Evolutionary conservation across 1,139 yeast genomes (phyloP), one percentile per base, ranked within the genome.

Genomic region (Candida albicans): DNA sequence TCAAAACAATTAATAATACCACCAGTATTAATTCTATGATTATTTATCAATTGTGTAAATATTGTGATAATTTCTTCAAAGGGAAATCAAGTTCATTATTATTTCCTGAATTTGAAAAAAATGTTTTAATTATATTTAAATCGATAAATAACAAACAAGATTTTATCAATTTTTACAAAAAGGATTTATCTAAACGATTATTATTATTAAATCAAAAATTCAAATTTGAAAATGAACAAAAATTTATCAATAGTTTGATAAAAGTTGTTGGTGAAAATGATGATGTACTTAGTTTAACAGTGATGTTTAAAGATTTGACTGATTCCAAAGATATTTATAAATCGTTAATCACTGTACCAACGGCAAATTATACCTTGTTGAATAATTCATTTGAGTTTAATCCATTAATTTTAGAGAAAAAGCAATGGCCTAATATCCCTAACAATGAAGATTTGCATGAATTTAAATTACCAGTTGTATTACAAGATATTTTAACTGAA

Each of bases 341-440:
- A 1, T 43, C 46, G 8, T 35, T 42, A 5, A 36, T 51, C 2
- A 22, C 12, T 9, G 18, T 15, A 6, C 34, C 26, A 3, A 13
- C 15, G 13, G 14, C 45, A 15, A 9, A 28, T 41, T n/a, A 7
- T 8, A n/a, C 14, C n/a, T 30, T 36, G n/a, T 31, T 37, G 33
- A 37, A 28, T 11, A 33, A 29, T 15, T 35, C 39, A 1, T 42
- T 61, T n/a, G 66, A 62, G 8, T 71, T 73, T 48, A 55, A 48
- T 31, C 70, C 72, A 0, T 49, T 70, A 37, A 55, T 73, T 2
- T 58, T 73, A 36, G 69, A 66, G 41, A 63, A 63, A 49, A 58
- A 61, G 31, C 52, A 59, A 39, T 73, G 79, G 79, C 76, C 77
- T 0, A 75, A 67, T 31, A 60, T 71, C 9, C 76, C 77, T 2